These are phyloP conservation scores for Penicillium polonicum DNA, from an alignment of 2,329 filamentous ascomycete genomes.

Conservation along the genomic window DNA sequence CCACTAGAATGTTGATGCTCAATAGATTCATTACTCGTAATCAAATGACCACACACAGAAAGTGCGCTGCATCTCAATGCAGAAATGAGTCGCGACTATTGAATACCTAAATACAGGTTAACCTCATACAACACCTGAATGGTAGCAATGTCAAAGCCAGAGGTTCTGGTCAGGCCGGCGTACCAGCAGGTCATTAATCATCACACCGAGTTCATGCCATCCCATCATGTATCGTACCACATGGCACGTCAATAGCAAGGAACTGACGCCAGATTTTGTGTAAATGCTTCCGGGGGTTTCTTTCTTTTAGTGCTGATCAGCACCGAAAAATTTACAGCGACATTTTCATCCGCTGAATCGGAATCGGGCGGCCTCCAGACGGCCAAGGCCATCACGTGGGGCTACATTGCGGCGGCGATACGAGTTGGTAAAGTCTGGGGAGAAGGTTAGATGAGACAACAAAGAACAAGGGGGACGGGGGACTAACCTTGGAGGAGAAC, in stretches of 20 bases:
- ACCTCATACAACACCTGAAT: constrained; percentile 2
- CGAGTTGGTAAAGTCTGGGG: constrained; percentile 82
- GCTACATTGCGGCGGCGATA: constrained; percentile 93
- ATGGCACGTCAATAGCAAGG: constrained; percentile 22
- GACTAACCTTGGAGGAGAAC: constrained; percentile 67
- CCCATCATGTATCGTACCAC: constrained; percentile 17
- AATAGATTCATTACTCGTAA: constrained; percentile 13
- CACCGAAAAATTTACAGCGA: constrained; percentile 16
- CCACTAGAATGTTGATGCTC: neutral
- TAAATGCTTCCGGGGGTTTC: constrained; percentile 21
- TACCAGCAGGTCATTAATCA: constrained; percentile 25
- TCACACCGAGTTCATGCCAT: constrained; percentile 21
- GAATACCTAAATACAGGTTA: constrained; percentile 6
- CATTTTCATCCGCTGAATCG: constrained; percentile 63
- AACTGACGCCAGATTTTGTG: constrained; percentile 25
- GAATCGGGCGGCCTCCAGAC: constrained; percentile 83
- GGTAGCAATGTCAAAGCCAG: constrained; percentile 10
- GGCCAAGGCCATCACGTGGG: constrained; percentile 85
- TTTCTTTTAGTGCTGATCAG: constrained; percentile 12
- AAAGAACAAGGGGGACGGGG: neutral
- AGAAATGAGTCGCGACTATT: constrained; percentile 12
- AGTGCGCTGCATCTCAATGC: constrained; percentile 7
- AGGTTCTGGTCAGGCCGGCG: constrained; percentile 11
- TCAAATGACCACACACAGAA: constrained; percentile 6
- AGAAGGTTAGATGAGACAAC: neutral